Conservation (phyloP, 2,329 filamentous ascomycete species). For the Fusarium xylarioides region DNA sequence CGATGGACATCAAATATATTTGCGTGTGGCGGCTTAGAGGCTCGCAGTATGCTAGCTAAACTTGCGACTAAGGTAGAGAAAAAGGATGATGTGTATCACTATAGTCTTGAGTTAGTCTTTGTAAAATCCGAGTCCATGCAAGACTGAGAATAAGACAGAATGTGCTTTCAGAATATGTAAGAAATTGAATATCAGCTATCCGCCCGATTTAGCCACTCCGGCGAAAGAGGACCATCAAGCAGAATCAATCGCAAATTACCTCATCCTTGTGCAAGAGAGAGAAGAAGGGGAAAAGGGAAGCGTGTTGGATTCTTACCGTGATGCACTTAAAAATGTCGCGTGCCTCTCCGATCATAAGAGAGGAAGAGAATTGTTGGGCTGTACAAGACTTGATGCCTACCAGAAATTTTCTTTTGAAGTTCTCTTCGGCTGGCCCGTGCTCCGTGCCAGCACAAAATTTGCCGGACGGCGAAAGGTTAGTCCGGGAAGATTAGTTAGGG, state of each 20-base stretch:
- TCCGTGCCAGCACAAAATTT: not conserved
- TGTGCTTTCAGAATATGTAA: constrained; percentile 94
- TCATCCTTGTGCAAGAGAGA: constrained; percentile 71
- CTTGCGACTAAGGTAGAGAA: not conserved
- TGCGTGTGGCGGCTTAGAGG: not conserved
- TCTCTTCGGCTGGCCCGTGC: constrained; percentile 36
- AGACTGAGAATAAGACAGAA: constrained; percentile 34
- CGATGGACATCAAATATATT: not conserved
- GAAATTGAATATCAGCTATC: constrained; percentile 89
- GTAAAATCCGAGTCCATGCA: constrained; percentile 30
- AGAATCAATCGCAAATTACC: constrained; percentile 99
- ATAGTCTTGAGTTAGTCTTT: constrained; percentile 34
- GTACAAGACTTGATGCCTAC: not conserved
- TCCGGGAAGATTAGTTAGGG: constrained; percentile 49
- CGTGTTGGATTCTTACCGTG: constrained; percentile 43
- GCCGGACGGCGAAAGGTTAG: constrained; percentile 41
- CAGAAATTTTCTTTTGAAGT: constrained; percentile 44
- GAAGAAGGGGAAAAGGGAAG: constrained; percentile 3
- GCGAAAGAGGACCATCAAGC: constrained; percentile 84
- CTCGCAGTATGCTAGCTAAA: too few relatives aligned
- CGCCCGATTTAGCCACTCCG: constrained; percentile 83
- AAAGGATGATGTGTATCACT: constrained; percentile 18
- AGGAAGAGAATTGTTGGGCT: constrained; percentile 7
- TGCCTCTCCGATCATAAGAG: constrained; percentile 32
- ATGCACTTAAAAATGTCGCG: constrained; percentile 4